A percentile compares a stretch with the other conserved stretches of the same genome.
Evolutionary conservation across 2,329 filamentous ascomycete species (phyloP).

Genomic region (Cercospora zeae-maydis): DNA sequence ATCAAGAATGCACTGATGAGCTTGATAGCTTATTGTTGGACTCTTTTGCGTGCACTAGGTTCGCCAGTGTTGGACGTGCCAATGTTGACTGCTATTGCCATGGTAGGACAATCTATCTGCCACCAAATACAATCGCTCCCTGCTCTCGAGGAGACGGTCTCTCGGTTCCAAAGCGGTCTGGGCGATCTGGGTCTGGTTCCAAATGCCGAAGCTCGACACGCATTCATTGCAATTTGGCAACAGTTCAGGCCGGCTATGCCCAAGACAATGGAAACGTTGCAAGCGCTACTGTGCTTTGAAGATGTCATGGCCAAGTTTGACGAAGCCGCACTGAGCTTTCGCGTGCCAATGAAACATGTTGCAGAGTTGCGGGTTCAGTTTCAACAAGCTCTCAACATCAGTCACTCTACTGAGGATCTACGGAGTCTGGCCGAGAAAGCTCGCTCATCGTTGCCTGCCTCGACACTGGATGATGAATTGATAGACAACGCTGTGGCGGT

Average conservation of each 20-base stretch:
- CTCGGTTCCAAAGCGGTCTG: constrained; percentile 4
- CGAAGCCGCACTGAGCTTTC: constrained; percentile 23
- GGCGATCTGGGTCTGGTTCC: constrained; percentile 9
- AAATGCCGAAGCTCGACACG: constrained; percentile 17
- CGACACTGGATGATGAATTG: constrained; percentile 4
- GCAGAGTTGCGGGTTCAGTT: constrained; percentile 29
- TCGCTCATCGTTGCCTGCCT: constrained; percentile 15
- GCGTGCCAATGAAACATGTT: constrained; percentile 26
- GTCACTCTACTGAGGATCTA: constrained; percentile 17
- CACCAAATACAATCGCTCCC: not conserved
- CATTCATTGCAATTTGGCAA: constrained; percentile 50
- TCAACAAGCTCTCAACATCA: constrained; percentile 24
- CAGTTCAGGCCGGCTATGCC: constrained; percentile 61
- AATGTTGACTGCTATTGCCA: constrained; percentile 14
- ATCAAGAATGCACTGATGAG: not conserved
- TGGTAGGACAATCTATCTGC: constrained; percentile 16
- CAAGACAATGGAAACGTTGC: constrained; percentile 37
- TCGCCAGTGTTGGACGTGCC: constrained; percentile 18
- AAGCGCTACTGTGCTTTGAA: constrained; percentile 43
- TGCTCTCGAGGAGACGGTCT: not conserved
- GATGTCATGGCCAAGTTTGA: constrained; percentile 48
- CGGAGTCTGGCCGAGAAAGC: constrained; percentile 22
- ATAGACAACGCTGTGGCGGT: constrained; percentile 5
- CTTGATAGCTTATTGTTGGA: constrained; percentile 17
- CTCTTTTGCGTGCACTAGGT: constrained; percentile 11